Percentiles rank a stretch among this genome's conserved stretches.
Conservation (phyloP, 768 basidiomycete genomes). For the Suillus brevipes region DNA sequence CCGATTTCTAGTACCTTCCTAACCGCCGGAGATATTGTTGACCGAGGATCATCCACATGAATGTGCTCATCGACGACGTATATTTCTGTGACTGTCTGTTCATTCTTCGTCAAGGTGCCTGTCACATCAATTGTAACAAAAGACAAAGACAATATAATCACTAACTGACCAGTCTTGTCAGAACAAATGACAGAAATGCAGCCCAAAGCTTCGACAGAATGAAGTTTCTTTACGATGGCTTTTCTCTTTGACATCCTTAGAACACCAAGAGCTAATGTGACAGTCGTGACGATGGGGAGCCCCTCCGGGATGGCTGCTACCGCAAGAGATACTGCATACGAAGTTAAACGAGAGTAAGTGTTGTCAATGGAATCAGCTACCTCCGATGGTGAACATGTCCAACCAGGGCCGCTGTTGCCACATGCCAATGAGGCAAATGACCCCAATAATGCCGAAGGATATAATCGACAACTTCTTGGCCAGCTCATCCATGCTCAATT, state of each 20-base stretch:
- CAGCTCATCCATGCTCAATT: slow-evolving; percentile 94
- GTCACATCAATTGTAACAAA: not conserved
- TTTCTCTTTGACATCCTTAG: slow-evolving; percentile 92
- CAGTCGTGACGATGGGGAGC: slow-evolving; percentile 94
- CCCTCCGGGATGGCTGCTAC: slow-evolving; percentile 99
- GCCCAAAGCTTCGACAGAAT: slow-evolving; percentile 91
- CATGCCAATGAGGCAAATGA: slow-evolving; percentile 90
- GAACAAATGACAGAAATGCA: slow-evolving; percentile 98
- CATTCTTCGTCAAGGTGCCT: slow-evolving; percentile 94
- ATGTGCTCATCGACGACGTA: slow-evolving; percentile 86
- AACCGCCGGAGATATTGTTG: slow-evolving; percentile 62
- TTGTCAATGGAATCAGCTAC: slow-evolving; percentile 42
- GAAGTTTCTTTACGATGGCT: slow-evolving; percentile 96
- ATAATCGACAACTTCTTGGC: slow-evolving; percentile 87
- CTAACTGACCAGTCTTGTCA: slow-evolving; percentile 82
- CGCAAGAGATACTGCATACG: slow-evolving; percentile 80
- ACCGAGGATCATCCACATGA: slow-evolving; percentile 52
- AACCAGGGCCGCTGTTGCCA: slow-evolving; percentile 86
- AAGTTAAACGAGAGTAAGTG: slow-evolving; percentile 8
- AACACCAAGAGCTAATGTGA: slow-evolving; percentile 93
- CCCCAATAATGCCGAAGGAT: slow-evolving; percentile 92
- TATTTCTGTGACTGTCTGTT: slow-evolving; percentile 89
- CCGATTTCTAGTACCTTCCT: slow-evolving; percentile 79
- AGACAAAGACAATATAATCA: too few species aligned
- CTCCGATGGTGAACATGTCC: slow-evolving; percentile 99